These are phyloP conservation scores for Eragrostis curvula DNA, from an alignment of 176 grass and related monocot species.

Conservation along the genomic window DNA sequence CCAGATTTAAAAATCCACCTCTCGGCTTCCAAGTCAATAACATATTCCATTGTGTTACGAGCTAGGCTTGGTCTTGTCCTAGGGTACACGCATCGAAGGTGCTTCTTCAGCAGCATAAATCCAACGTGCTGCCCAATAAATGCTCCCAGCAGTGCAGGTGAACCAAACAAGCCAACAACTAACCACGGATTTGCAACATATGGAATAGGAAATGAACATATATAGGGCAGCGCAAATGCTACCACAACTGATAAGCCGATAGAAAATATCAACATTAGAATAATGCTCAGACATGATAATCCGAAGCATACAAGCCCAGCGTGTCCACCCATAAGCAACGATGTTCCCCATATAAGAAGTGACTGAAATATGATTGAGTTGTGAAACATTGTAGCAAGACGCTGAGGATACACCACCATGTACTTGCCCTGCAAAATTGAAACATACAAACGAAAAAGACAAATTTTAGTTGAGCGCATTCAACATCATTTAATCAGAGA, in stretches of 20 bases:
- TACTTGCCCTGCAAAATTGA: conserved; percentile 75
- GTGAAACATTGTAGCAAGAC: conserved; percentile 80
- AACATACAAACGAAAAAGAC: conserved; percentile 18
- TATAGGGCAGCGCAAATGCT: conserved; percentile 66
- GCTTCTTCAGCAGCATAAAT: conserved; percentile 60
- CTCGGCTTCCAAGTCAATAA: conserved; percentile 81
- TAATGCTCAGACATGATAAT: conserved; percentile 74
- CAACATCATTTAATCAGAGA: conserved; percentile 1
- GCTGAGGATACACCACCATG: conserved; percentile 90
- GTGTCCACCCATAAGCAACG: conserved; percentile 85
- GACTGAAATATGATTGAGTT: conserved; percentile 96
- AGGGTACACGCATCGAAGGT: conserved; percentile 48
- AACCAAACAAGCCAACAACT: conserved; percentile 89
- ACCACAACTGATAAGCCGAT: conserved; percentile 68
- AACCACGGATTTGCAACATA: conserved; percentile 85
- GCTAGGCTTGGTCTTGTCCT: conserved; percentile 48
- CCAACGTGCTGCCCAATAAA: conserved; percentile 88
- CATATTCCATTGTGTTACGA: conserved; percentile 44
- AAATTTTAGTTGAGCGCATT: background rate
- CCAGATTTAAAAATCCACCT: conserved; percentile 99
- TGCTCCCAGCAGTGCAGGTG: conserved; percentile 86
- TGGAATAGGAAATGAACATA: conserved; percentile 71
- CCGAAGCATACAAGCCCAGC: conserved; percentile 68
- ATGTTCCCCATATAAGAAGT: conserved; percentile 83
- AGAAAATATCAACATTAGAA: conserved; percentile 82